A percentile compares a stretch with the other conserved stretches of the same genome.
These are phyloP conservation scores for Trichosporon asahii DNA, from an alignment of 1,284 basidiomycete genomes.

Conservation along the genomic window DNA sequence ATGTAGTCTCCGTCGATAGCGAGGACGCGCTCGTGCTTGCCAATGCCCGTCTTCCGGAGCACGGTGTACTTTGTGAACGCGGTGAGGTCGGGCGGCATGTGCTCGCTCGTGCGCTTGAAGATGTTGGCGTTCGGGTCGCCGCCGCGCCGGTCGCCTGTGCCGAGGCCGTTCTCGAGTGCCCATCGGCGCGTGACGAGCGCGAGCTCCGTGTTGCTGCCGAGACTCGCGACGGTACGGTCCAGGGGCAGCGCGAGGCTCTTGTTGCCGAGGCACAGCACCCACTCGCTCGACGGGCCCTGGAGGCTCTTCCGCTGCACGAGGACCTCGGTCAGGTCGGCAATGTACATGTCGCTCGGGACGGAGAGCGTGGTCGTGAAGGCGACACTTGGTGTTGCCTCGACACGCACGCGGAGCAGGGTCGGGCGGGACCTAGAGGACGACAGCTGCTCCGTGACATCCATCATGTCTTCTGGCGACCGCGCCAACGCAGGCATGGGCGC, in stretches of 20 bases:
- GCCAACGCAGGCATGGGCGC: neutral
- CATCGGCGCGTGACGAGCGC: conserved; percentile 75
- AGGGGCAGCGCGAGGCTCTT: conserved; percentile 81
- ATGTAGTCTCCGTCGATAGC: conserved; percentile 95
- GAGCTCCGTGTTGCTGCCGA: conserved; percentile 82
- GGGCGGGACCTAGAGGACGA: conserved; percentile 33
- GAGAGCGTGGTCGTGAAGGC: conserved; percentile 82
- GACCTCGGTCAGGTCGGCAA: conserved; percentile 88
- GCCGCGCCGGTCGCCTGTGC: conserved; percentile 53
- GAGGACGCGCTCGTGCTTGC: conserved; percentile 82
- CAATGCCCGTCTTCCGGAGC: conserved; percentile 90
- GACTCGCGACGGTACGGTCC: conserved; percentile 89
- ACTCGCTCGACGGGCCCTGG: conserved; percentile 70
- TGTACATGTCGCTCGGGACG: conserved; percentile 90
- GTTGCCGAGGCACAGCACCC: conserved; percentile 74
- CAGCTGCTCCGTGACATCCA: conserved; percentile 18
- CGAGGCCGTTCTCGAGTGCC: conserved; percentile 61
- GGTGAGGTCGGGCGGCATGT: conserved; percentile 63
- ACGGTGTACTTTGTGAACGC: conserved; percentile 75
- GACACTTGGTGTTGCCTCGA: conserved; percentile 72
- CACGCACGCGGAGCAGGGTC: conserved; percentile 72
- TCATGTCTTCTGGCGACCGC: neutral
- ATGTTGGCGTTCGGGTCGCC: conserved; percentile 93
- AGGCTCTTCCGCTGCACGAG: conserved; percentile 71
- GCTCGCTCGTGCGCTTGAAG: conserved; percentile 78